Percentiles rank a stretch among this genome's conserved stretches.
phyloP scores from a whole-genome alignment of 768 basidiomycete species.

The Infundibulicybe gibba region DNA sequence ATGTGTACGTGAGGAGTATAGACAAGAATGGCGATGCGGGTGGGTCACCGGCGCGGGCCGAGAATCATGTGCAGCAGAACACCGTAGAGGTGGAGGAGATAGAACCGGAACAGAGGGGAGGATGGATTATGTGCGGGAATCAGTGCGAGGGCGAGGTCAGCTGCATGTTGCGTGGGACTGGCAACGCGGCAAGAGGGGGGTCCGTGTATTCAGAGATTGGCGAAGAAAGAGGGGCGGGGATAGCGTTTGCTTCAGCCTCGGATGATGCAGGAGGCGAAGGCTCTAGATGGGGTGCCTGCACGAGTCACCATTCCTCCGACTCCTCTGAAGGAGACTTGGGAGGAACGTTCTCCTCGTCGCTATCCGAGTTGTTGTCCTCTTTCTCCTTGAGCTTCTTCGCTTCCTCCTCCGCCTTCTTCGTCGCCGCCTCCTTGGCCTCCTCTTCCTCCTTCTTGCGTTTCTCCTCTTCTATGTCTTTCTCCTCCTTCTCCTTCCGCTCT shows the following conservation, averaged over 20 bases:
- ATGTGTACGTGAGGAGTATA: too few relatives aligned
- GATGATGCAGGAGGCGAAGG: too few relatives aligned
- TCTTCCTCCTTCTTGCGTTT: slow-evolving; percentile 18
- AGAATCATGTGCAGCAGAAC: slow-evolving; percentile 16
- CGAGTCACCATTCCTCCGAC: not conserved
- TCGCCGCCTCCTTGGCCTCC: slow-evolving; percentile 17
- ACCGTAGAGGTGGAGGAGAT: slow-evolving; percentile 20
- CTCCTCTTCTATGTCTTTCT: slow-evolving; percentile 36
- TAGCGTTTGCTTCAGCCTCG: not conserved
- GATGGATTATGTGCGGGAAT: slow-evolving; percentile 12
- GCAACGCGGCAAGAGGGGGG: slow-evolving; percentile 10
- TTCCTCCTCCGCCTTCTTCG: slow-evolving; percentile 18
- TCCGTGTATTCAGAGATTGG: not conserved
- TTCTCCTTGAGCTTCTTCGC: slow-evolving; percentile 17
- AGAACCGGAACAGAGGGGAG: slow-evolving; percentile 10
- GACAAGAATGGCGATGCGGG: too few relatives aligned
- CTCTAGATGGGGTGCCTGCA: not conserved
- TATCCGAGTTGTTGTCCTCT: slow-evolving; percentile 28
- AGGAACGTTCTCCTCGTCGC: slow-evolving; percentile 37
- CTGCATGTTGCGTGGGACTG: slow-evolving; percentile 6
- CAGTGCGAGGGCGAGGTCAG: slow-evolving; percentile 13
- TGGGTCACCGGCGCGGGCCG: too few relatives aligned
- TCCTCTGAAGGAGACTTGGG: slow-evolving; percentile 14
- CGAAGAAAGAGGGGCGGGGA: not conserved
- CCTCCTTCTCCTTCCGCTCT: slow-evolving; percentile 38